These are phyloP conservation scores for Zygosaccharomyces lentus DNA, from an alignment of 805 yeast genomes.

Conservation along the genomic window DNA sequence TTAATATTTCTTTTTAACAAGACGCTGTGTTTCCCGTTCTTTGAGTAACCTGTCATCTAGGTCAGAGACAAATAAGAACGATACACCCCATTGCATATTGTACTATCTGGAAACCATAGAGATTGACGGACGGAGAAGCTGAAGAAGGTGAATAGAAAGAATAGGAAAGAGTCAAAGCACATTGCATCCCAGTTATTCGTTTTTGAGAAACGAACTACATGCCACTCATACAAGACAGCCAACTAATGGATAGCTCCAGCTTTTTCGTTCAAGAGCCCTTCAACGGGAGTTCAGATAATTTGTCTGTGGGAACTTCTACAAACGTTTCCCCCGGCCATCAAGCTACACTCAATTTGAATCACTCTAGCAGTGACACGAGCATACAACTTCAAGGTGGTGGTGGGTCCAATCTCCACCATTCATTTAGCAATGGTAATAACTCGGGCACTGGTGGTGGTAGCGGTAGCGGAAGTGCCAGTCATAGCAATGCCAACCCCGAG, in stretches of 20 bases:
- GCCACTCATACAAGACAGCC: slow-evolving; percentile 14
- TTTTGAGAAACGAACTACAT: slow-evolving; percentile 4
- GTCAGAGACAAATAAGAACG: slow-evolving; percentile 1
- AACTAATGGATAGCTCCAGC: slow-evolving; percentile 14
- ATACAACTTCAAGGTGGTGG: slow-evolving; percentile 7
- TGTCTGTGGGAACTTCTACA: slow-evolving; percentile 17
- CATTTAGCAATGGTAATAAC: slow-evolving; percentile 2
- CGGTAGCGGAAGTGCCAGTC: background rate
- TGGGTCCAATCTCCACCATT: background rate
- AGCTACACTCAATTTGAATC: slow-evolving; percentile 12
- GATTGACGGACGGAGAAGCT: slow-evolving; percentile 1
- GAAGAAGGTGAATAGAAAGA: background rate
- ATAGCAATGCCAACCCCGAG: slow-evolving; percentile 7
- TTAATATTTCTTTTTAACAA: slow-evolving; percentile 3
- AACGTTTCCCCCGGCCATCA: slow-evolving; percentile 26
- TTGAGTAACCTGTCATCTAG: background rate
- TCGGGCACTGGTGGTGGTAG: background rate
- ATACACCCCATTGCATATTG: slow-evolving; percentile 5
- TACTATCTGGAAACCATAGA: slow-evolving; percentile 1
- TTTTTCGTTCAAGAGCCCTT: slow-evolving; percentile 20
- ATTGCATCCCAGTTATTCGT: background rate
- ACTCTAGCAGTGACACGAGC: slow-evolving; percentile 17
- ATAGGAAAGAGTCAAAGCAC: background rate
- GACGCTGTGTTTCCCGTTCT: slow-evolving; percentile 7
- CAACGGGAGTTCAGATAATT: slow-evolving; percentile 21